Base-by-base conservation (phyloP, 1,284 basidiomycete genomes). In the Tremellales sp. region DNA sequence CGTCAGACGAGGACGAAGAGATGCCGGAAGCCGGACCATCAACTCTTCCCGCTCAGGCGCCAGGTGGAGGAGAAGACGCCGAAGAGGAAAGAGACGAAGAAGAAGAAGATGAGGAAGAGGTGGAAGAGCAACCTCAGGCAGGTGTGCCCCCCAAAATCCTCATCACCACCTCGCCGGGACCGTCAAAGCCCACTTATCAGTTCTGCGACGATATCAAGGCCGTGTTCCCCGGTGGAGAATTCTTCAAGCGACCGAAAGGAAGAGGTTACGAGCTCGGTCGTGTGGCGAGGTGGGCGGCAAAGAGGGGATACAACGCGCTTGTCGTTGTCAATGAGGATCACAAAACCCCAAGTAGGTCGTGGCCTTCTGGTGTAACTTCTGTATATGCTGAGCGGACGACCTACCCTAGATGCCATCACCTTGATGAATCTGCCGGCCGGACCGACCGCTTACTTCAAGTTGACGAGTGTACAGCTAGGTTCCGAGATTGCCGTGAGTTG, bases 371-470 rank as follows among this genome's bases (percentile, higher is more conserved):
- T 6, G 10, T 9, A 22, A 13, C 6, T 29, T 12, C 8, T 10
- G 16, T 3, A 3, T 25, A 27, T n/a, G n/a, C n/a, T n/a, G n/a
- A n/a, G n/a, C n/a, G n/a, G n/a, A n/a, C n/a, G n/a, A n/a, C n/a
- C n/a, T n/a, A n/a, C n/a, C n/a, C n/a, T 40, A 86, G 94, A 95
- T 71, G 90, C 91, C 3, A 83, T 98, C 53, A 98, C 94, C 0
- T 72, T 98, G 40, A 82, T 93, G 38, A 82, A 93, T 64, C 81
- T 99, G 12, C 95, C 95, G 0, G 76, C 83, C 42, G 95, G 95
- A 1, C 95, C 95, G 0, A 91, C 91, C 0, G 93, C 93, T 0
- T 94, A 95, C 70, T 97, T 98, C 78, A 94, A 90, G 67, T 79
- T 99, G 34, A 86, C 88, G 0, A 94, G 90, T 7, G 79, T 98